Evolutionary conservation across 352 stramenopile genomes (phyloP).

Genomic region (Globisporangium viniferum): DNA sequence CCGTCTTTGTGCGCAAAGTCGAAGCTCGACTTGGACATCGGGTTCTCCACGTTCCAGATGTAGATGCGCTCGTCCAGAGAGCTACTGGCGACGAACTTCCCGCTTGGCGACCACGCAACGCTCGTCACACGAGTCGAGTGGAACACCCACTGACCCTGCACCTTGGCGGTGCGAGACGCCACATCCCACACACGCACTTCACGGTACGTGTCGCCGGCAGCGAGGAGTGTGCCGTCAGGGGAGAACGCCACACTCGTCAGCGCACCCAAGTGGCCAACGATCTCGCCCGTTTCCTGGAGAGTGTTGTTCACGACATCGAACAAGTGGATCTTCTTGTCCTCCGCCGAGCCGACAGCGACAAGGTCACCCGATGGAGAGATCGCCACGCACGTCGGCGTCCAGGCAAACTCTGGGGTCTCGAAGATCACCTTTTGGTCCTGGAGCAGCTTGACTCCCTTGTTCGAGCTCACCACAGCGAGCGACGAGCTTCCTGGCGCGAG

Average conservation of each 20-base stretch:
- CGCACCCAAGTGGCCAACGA: conserved; percentile 69
- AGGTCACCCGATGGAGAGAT: conserved; percentile 69
- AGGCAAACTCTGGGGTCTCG: conserved; percentile 70
- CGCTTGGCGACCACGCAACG: conserved; percentile 92
- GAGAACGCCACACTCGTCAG: conserved; percentile 84
- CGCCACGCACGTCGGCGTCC: conserved; percentile 75
- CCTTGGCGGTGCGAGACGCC: conserved; percentile 71
- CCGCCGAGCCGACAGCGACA: conserved; percentile 72
- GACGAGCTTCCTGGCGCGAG: conserved; percentile 42
- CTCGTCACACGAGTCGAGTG: conserved; percentile 94
- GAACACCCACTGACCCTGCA: conserved; percentile 95
- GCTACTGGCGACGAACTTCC: conserved; percentile 89
- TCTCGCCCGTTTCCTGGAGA: conserved; percentile 59
- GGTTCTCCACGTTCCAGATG: conserved; percentile 91
- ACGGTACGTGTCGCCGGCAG: conserved; percentile 84
- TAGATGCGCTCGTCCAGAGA: conserved; percentile 96
- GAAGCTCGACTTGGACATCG: conserved; percentile 60
- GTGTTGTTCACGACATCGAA: conserved; percentile 74
- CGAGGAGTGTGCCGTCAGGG: conserved; percentile 77
- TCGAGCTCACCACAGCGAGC: conserved; percentile 65
- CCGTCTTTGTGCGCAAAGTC: conserved; percentile 84
- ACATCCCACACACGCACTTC: conserved; percentile 91
- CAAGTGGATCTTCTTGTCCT: conserved; percentile 87
- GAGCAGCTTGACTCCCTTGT: conserved; percentile 84
- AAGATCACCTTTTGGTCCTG: conserved; percentile 67